Evolutionary conservation across 2,329 filamentous ascomycete species (phyloP), one percentile per base, ranked within the genome.

Genomic region (Dendrostoma leiphaemia): DNA sequence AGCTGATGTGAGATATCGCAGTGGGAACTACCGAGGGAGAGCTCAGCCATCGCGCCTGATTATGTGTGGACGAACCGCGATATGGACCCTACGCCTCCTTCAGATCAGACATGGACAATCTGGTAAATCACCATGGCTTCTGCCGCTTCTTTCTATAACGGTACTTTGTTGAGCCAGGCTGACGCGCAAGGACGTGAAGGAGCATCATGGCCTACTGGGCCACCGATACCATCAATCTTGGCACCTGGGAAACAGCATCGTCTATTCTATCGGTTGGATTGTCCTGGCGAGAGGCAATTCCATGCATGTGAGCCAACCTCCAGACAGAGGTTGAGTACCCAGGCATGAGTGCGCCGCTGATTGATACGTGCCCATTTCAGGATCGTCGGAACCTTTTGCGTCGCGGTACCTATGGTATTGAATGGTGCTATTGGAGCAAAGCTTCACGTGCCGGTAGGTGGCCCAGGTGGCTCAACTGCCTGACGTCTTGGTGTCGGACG

Each of bases 361-460:
- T 68, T 61, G 21, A 8, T 38, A 34, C 9, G 8, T 2, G 5
- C 13, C 19, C 6, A 24, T 15, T 37, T 10, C 57, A 83, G 78
- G 64, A 60, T 76, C 40, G 81, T 86, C n/a, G 85, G 86, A 40
- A 78, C 80, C 12, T 71, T 79, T 10, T 85, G 82, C 60, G 82
- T 84, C 19, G 80, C 82, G 13, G 75, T 84, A 10, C 70, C 74
- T 10, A 72, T 77, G 64, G 74, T 76, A 9, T 65, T 77, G n/a
- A 77, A 79, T 61, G 75, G 75, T 17, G 73, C 74, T 13, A 75
- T 75, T 51, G 74, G 75, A 17, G 70, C 74, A 10, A 71, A 71
- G 52, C 64, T 78, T n/a, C 76, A 78, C 54, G 68, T 57, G 7
- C 75, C 75, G 9, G 38, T 41, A 41, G 31, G 31, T n/a, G 1